A percentile compares a stretch with the other conserved stretches of the same genome.
Conservation (phyloP, 139 green algal genomes). For the Dunaliella primolecta region DNA sequence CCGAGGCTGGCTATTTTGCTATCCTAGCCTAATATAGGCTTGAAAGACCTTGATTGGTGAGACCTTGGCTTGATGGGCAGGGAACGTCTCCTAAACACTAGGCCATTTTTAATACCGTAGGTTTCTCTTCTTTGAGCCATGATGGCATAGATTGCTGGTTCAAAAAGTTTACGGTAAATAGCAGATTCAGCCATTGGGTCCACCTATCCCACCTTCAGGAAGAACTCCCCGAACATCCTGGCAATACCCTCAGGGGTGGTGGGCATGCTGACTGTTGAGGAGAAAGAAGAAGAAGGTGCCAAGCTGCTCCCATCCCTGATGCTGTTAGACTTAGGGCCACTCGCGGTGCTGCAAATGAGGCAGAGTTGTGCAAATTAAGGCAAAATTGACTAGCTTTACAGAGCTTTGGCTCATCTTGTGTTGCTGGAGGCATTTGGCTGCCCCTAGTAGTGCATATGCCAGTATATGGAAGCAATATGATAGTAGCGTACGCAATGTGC, state of each 20-base stretch:
- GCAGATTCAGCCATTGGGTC: no score
- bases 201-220: not conserved
- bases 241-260: not conserved
- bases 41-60: no score
- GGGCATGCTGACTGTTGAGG: not conserved
- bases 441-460: not conserved
- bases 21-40: no score
- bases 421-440: not conserved
- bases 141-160: no score
- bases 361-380: not conserved
- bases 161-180: no score
- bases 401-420: not conserved
- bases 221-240: not conserved
- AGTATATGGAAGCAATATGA: no score
- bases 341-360: not conserved
- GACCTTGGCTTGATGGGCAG: no score
- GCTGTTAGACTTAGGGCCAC: not conserved
- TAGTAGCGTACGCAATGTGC: no score
- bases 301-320: not conserved
- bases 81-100: no score
- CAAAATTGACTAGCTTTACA: not conserved
- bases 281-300: not conserved
- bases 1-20: no score
- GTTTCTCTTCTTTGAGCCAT: no score
- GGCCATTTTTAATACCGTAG: no score